Conservation (phyloP, 1,139 yeast genomes). For the Wickerhamomyces sp. region DNA sequence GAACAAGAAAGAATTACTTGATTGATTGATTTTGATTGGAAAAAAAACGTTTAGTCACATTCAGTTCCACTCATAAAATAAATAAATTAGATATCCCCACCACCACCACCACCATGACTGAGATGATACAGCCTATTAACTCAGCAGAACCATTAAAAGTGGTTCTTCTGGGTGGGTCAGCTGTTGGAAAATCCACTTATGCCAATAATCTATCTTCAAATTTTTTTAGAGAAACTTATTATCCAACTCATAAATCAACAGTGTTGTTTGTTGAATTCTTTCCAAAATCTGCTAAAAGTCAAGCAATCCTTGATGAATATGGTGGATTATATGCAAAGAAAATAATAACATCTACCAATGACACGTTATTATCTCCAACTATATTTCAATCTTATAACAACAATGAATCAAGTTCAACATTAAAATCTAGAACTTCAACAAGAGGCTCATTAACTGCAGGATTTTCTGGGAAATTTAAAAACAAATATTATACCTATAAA, state of each 20-base stretch:
- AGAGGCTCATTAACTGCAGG: conserved; percentile 13
- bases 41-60: too few species aligned
- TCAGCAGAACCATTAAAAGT: conserved; percentile 41
- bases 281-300: conserved; percentile 37
- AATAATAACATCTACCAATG: conserved; percentile 20
- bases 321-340: conserved; percentile 28
- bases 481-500: conserved; percentile 21
- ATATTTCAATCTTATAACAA: conserved; percentile 31
- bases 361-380: conserved; percentile 29
- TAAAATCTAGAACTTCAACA: conserved; percentile 14
- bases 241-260: conserved; percentile 56
- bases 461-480: conserved; percentile 11
- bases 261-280: conserved; percentile 51
- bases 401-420: not conserved
- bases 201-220: conserved; percentile 26
- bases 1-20: too few species aligned
- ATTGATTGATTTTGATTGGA: too few species aligned
- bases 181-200: conserved; percentile 46
- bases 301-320: conserved; percentile 46
- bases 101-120: too few species aligned
- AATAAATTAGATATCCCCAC: too few species aligned
- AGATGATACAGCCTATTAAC: conserved; percentile 7
- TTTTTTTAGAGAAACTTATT: conserved; percentile 35
- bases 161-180: conserved; percentile 53
- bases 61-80: too few species aligned